Evolutionary conservation across 2,329 filamentous ascomycete species (phyloP), one percentile per base, ranked within the genome.

Genomic region (Aspergillus japonicus): DNA sequence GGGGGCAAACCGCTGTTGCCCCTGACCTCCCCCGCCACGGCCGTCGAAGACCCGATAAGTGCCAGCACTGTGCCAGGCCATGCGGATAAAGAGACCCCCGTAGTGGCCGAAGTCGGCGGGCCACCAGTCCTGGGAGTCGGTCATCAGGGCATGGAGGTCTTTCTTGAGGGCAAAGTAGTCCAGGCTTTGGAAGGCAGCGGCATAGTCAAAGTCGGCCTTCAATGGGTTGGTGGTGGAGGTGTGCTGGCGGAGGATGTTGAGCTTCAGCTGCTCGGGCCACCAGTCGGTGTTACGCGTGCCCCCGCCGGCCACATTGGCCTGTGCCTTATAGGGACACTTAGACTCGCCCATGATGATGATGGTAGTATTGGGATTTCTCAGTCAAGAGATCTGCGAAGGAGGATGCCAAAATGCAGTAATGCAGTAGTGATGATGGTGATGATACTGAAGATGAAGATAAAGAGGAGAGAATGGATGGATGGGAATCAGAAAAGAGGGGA

Each of bases 101-200:
- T 92, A 93, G 81, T 92, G 88, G 58, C 89, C 89, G 70, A 89
- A 91, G 73, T 93, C 90, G 33, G 90, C 90, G 0, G 90, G 90
- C 90, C 90, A 93, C 85, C 85, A 92, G 47, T 90, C 87, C 77
- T 92, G 87, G 2, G 89, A 92, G 73, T 91, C 86, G 54, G 89
- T 92, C 87, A 92, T 89, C 69, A 92, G 72, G 19, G 78, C 81
- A n/a, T 79, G 68, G 6, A 93, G 77, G 71, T 93, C 90, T 77
- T 89, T 87, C 85, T 92, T 92, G 67, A 92, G 76, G 26, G 78
- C 88, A 62, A 83, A 78, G 71, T 90, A 90, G 77, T 90, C 86
- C 59, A 92, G 80, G 68, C 78, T 85, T 79, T 89, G 88, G 81
- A 92, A 92, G 31, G 88, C 89, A 29, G 83, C 79, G 19, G 83